Conservation (phyloP, 2,329 filamentous ascomycete species). For the Waltergamsia citrina region DNA sequence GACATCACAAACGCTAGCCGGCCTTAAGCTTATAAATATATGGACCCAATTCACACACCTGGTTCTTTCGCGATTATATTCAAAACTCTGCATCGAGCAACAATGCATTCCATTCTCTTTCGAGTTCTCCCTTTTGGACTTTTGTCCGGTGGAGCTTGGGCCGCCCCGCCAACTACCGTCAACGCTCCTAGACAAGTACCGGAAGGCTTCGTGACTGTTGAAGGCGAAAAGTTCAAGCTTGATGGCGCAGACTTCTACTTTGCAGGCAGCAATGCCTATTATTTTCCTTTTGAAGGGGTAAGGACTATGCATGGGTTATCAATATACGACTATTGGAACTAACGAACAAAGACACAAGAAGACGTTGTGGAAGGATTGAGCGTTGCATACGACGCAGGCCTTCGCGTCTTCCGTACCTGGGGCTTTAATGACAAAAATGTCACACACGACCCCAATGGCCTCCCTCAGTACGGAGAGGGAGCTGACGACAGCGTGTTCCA, state of each 20-base stretch:
- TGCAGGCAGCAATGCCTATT: constrained; percentile 48
- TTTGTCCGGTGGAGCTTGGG: no score
- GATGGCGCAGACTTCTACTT: constrained; percentile 47
- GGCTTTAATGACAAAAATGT: constrained; percentile 48
- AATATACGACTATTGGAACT: constrained; percentile 3
- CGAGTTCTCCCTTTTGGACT: no score
- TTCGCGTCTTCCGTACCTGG: constrained; percentile 47
- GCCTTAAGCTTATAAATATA: no score
- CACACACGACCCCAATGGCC: constrained; percentile 30
- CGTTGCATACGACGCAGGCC: constrained; percentile 35
- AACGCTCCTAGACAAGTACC: no score
- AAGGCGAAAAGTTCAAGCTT: constrained; percentile 40
- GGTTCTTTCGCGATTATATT: no score
- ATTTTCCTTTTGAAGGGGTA: constrained; percentile 44
- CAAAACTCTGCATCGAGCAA: no score
- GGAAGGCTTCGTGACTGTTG: constrained; percentile 36
- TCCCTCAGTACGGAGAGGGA: constrained; percentile 41
- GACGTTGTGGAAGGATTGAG: constrained; percentile 35
- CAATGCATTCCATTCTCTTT: no score
- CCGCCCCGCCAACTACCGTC: no score
- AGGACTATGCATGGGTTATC: constrained; percentile 7
- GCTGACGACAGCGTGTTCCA: constrained; percentile 36
- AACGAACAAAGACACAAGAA: constrained; percentile 26
- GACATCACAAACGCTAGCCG: no score
- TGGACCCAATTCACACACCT: no score